A percentile compares a stretch with the other conserved stretches of the same genome.
Conservation (phyloP, 805 yeast species). For the Cyberlindnera veronae region DNA sequence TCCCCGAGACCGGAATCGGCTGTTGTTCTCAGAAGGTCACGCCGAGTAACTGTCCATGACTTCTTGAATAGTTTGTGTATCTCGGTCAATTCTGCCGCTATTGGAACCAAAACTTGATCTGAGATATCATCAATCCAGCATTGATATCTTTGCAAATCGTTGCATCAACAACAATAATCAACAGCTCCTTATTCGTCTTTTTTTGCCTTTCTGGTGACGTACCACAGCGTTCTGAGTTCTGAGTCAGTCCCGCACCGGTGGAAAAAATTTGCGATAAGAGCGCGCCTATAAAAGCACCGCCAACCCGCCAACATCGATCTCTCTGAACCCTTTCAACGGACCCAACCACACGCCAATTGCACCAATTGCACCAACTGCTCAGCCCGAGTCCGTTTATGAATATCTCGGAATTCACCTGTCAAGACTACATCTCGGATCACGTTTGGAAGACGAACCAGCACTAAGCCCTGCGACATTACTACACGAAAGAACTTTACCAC, state of each 20-base stretch:
- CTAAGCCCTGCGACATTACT: slow-evolving; percentile 16
- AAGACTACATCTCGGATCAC: slow-evolving; percentile 49
- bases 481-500: slow-evolving; percentile 2
- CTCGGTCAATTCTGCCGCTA: too few relatives aligned
- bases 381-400: slow-evolving; percentile 23
- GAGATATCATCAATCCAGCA: too few relatives aligned
- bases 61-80: too few relatives aligned
- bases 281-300: too few relatives aligned
- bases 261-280: slow-evolving; percentile 7
- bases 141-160: too few relatives aligned
- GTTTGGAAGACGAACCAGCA: slow-evolving; percentile 48
- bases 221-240: too few relatives aligned
- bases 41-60: too few relatives aligned
- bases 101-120: too few relatives aligned
- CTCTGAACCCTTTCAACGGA: background rate
- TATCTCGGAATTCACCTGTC: slow-evolving; percentile 35
- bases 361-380: background rate
- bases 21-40: too few relatives aligned
- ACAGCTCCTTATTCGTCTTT: too few relatives aligned
- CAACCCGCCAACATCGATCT: background rate
- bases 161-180: too few relatives aligned
- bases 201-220: too few relatives aligned
- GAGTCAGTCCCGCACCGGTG: slow-evolving; percentile 2
- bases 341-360: background rate
- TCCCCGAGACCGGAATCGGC: background rate